Evolutionary conservation across 1,284 basidiomycete genomes (phyloP).

Genomic region (Paramarasmius palmivorus): DNA sequence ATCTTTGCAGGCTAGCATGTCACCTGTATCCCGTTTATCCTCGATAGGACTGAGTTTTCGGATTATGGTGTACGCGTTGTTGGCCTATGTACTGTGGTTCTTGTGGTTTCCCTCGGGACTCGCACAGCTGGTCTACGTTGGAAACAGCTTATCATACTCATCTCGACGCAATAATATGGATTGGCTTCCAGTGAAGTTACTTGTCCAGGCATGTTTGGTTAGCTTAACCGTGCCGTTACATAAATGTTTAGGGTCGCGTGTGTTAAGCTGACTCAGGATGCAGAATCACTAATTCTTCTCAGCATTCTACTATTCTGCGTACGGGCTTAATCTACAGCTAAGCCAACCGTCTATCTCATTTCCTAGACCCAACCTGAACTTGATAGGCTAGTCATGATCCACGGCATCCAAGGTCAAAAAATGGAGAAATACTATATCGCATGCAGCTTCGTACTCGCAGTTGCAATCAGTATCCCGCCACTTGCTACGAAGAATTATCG

Average conservation of each 20-base stretch:
- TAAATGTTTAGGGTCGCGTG: no score
- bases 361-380: no score
- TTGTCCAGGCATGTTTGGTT: no score
- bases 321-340: not conserved
- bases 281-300: no score
- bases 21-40: not conserved
- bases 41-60: conserved; percentile 3
- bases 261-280: no score
- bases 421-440: not conserved
- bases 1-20: not conserved
- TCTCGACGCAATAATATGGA: no score
- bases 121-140: no score
- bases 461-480: not conserved
- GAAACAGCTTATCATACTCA: no score
- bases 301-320: not conserved
- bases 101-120: no score
- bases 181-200: no score
- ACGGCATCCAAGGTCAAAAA: not conserved
- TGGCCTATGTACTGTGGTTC: not conserved
- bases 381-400: not conserved
- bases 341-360: not conserved
- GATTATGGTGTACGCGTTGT: not conserved
- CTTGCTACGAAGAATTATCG: not conserved
- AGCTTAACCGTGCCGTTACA: no score
- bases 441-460: not conserved